Evolutionary conservation across 768 basidiomycete species (phyloP).

Genomic region (Scleroderma bovista): DNA sequence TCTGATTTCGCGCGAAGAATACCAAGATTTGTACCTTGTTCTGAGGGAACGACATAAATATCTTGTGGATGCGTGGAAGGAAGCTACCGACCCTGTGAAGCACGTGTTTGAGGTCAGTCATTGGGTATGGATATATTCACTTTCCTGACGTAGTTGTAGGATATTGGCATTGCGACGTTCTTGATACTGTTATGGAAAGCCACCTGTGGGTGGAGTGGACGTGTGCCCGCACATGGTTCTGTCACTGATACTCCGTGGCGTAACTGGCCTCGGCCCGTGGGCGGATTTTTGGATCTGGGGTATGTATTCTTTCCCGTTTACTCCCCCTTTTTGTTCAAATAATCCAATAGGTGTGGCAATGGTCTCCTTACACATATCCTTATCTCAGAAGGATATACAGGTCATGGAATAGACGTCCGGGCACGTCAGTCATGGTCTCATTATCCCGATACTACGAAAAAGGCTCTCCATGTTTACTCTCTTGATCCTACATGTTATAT

Average conservation of each 20-base stretch:
- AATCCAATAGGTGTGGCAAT: slow-evolving; percentile 70
- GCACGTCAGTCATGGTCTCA: slow-evolving; percentile 78
- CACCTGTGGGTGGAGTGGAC: slow-evolving; percentile 38
- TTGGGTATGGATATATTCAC: background rate
- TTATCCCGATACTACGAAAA: slow-evolving; percentile 62
- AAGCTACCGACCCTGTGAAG: slow-evolving; percentile 81
- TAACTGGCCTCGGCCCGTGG: slow-evolving; percentile 70
- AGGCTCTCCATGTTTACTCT: slow-evolving; percentile 56
- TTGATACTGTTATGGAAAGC: slow-evolving; percentile 88
- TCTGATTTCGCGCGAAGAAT: slow-evolving; percentile 65
- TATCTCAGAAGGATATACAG: slow-evolving; percentile 76
- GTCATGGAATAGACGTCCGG: slow-evolving; percentile 82
- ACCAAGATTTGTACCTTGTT: slow-evolving; percentile 85
- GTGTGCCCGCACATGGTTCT: background rate
- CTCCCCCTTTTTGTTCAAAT: background rate
- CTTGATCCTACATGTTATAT: slow-evolving; percentile 55
- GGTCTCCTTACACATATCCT: slow-evolving; percentile 90
- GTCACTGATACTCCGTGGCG: slow-evolving; percentile 44
- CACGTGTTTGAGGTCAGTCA: slow-evolving; percentile 79
- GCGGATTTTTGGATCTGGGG: slow-evolving; percentile 89
- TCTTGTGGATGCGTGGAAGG: slow-evolving; percentile 69
- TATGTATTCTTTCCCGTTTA: slow-evolving; percentile 27
- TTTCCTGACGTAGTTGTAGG: slow-evolving; percentile 39
- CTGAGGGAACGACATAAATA: slow-evolving; percentile 84
- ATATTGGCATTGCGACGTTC: slow-evolving; percentile 92